Evolutionary conservation across 192 early-diverging fungal species (phyloP), one percentile per base, ranked within the genome.

Genomic region (Rhizophagus clarus): DNA sequence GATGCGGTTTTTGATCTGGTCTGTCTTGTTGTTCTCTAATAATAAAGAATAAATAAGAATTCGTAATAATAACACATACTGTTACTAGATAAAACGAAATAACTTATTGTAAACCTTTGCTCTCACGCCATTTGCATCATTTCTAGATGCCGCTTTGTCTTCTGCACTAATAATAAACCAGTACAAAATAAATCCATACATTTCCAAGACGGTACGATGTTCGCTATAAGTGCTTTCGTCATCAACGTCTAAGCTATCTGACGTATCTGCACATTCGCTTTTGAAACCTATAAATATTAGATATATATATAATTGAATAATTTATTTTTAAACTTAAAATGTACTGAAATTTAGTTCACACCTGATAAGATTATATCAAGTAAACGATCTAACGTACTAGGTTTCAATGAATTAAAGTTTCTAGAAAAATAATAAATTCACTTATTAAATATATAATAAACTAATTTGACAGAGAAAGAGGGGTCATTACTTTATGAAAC

Each of bases 101-200:
- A 17, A 17, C 40, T 8, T 40, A 31, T 64, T 32, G 11, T 72
- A 24, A n/a, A 14, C 61, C 37, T 40, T 56, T 66, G 26, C 31
- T 6, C 17, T 31, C 14, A 29, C 67, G 9, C 49, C 70, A n/a
- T 80, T 87, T 15, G 79, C 77, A 79, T 40, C 83, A 56, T 61
- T 78, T 70, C 84, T 92, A 76, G 82, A 87, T 10, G 83, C 74
- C 11, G 84, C 84, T 51, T 87, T 88, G 17, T 89, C 87, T 82
- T 95, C 93, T 64, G 88, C 92, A 9, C 87, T 80, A 64, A 89
- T 88, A 49, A 97, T 84, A 17, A 93, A 84, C 96, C 97, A 98
- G 76, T 94, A 90, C 67, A 96, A 83, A 66, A 96, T 70, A 77
- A 94, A 98, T 5, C 91, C 91, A 76, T 96, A 97, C 78, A 95